phyloP scores from a whole-genome alignment of 208 protist genomes.

The Tritrichomonas foetus region DNA sequence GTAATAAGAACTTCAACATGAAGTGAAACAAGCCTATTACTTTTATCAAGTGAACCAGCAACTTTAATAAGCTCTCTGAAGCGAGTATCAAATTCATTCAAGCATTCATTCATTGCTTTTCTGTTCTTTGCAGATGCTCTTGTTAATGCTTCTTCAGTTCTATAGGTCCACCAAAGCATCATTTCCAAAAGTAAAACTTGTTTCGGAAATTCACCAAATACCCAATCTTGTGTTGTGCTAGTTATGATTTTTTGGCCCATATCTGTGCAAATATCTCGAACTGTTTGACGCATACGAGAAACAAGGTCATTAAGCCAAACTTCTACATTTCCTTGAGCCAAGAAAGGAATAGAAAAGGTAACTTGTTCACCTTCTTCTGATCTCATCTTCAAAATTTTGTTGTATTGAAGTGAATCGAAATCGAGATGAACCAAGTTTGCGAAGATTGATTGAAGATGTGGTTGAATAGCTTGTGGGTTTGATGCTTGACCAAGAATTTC shows the following conservation, averaged over 20 bases:
- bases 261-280: background rate
- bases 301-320: constrained; percentile 64
- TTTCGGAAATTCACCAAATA: background rate
- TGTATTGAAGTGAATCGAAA: constrained; percentile 40
- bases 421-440: constrained; percentile 44
- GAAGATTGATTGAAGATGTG: constrained; percentile 50
- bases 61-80: constrained; percentile 22
- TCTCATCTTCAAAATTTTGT: constrained; percentile 47
- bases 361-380: constrained; percentile 60
- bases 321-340: constrained; percentile 65
- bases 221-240: background rate
- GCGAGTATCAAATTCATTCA: constrained; percentile 17
- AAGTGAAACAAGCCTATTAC: background rate
- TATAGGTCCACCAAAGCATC: constrained; percentile 36
- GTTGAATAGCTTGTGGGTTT: constrained; percentile 49
- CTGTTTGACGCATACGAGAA: constrained; percentile 53
- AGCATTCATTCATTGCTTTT: background rate
- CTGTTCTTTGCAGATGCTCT: background rate
- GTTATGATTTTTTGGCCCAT: background rate
- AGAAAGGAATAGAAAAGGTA: constrained; percentile 55
- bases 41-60: background rate
- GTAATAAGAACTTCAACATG: constrained; percentile 12
- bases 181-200: constrained; percentile 44
- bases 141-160: background rate
- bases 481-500: constrained; percentile 87